Evolutionary conservation across 768 basidiomycete genomes (phyloP).

Genomic region (Suillus discolor): DNA sequence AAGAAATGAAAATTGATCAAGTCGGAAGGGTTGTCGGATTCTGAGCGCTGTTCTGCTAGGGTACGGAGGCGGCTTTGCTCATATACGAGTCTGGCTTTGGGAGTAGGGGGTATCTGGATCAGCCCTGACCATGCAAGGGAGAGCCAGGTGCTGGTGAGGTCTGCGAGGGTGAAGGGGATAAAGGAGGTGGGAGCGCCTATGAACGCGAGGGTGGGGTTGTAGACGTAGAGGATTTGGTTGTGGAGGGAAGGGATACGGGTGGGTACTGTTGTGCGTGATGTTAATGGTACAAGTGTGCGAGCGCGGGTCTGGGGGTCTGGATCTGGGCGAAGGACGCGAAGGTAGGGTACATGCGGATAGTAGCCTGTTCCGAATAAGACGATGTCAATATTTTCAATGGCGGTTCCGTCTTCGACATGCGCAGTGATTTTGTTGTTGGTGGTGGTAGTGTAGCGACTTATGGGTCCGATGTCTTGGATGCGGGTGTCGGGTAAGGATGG

Average conservation of each 20-base stretch:
- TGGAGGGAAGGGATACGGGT: conserved; percentile 47
- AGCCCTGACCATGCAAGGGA: conserved; percentile 41
- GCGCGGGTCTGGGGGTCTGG: background rate
- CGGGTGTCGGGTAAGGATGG: conserved; percentile 44
- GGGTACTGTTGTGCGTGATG: conserved; percentile 30
- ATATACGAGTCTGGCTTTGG: conserved; percentile 36
- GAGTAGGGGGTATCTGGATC: conserved; percentile 36
- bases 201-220: conserved; percentile 50
- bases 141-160: conserved; percentile 53
- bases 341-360: conserved; percentile 41
- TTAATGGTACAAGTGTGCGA: conserved; percentile 28
- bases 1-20: conserved; percentile 31
- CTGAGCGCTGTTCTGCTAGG: conserved; percentile 22
- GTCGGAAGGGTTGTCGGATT: conserved; percentile 27
- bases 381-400: conserved; percentile 42
- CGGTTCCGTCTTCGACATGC: conserved; percentile 40
- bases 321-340: conserved; percentile 32
- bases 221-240: conserved; percentile 47
- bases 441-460: conserved; percentile 34
- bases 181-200: conserved; percentile 44
- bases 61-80: conserved; percentile 38
- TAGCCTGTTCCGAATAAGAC: conserved; percentile 54
- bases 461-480: conserved; percentile 46
- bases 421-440: conserved; percentile 32
- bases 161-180: conserved; percentile 51